Base-by-base conservation (phyloP, 2,329 filamentous ascomycete genomes). In the Lecanicillium sp. region DNA sequence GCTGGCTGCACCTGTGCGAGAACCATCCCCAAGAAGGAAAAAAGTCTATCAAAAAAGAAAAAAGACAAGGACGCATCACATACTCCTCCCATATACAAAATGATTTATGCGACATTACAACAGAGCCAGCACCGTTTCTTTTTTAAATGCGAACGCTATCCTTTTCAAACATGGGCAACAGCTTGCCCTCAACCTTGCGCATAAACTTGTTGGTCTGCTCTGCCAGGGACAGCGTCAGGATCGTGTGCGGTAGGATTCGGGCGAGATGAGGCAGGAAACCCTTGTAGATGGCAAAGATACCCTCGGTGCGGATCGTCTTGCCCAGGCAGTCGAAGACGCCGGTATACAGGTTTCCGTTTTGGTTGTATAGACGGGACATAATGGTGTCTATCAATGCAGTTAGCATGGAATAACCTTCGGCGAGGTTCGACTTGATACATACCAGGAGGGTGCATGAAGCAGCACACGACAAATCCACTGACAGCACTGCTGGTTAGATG, bases 361-460 rank as follows among this genome's bases (percentile, higher is more conserved):
- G 92, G 68, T 98, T 98, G 71, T 98, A 98, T 71, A 98, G 82
- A 46, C 92, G 83, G 45, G 87, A 92, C 92, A 98, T 98, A 64
- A 98, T 85, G 5, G 92, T 98, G 60, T 98, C 92, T 51, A 37
- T 13, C 15, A 20, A 28, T 29, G 31, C 27, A 15, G 14, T 46
- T 38, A 45, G 51, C 36, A 29, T 29, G 12, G 27, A 12, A 17
- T 28, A 12, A 29, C 29, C 16, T 22, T 8, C 25, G 13, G 33
- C 27, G 42, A 27, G 6, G 9, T 28, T 18, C 16, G 15, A n/a
- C 4, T n/a, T 2, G 19, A 13, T 45, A 59, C 73, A 57, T 64
- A 87, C 83, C 84, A 55, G 92, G 92, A 38, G 92, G 92, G 56
- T 98, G 92, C 92, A 98, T 98, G 47, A 96, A 81, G 51, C 85